Evolutionary conservation across 805 yeast species (phyloP).

Genomic region (Pichia paraexigua): DNA sequence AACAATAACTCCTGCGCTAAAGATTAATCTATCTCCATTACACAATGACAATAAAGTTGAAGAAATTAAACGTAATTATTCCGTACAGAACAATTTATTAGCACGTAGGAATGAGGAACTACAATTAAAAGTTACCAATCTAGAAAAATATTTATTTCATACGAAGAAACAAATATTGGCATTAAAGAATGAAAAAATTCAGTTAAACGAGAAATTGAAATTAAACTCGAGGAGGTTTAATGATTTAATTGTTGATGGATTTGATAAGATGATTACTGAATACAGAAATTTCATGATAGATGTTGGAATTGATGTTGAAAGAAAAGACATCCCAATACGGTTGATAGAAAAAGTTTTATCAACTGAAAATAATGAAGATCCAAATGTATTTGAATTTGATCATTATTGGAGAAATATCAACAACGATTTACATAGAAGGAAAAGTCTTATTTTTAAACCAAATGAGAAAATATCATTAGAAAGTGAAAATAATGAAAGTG

Average conservation of each 20-base stretch:
- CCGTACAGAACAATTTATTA: constrained; percentile 47
- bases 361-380: background rate
- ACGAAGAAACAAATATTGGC: constrained; percentile 22
- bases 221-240: constrained; percentile 7
- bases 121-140: constrained; percentile 40
- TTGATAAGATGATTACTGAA: constrained; percentile 12
- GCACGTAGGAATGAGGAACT: constrained; percentile 52
- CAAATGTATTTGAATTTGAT: background rate
- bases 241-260: constrained; percentile 7
- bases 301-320: constrained; percentile 9
- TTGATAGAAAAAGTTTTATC: background rate
- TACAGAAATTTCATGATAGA: constrained; percentile 6
- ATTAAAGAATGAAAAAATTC: constrained; percentile 18
- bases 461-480: background rate
- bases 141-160: constrained; percentile 39
- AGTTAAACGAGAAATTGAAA: constrained; percentile 10
- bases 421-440: constrained; percentile 34
- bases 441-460: constrained; percentile 28
- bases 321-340: background rate
- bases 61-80: constrained; percentile 22
- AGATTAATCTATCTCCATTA: background rate
- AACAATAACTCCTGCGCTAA: background rate
- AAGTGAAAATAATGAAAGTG: background rate
- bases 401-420: constrained; percentile 10
- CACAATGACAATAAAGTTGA: constrained; percentile 10